Evolutionary conservation across 129 eudicot genomes (phyloP), one percentile per base, ranked within the genome.

Genomic region (Centrapalus pauciflorus): DNA sequence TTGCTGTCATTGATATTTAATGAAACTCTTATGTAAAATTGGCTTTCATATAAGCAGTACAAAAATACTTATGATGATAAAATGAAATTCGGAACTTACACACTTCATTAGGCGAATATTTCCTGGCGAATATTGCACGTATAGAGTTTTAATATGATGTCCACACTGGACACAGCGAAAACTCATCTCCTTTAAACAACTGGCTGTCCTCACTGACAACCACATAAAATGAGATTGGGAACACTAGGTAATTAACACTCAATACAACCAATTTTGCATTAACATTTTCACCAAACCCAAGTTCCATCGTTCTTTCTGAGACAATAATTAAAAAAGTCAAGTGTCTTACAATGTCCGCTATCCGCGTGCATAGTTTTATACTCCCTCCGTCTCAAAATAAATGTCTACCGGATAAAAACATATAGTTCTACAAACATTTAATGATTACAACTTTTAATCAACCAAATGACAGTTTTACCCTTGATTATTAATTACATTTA

Each of bases 21-120:
- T 2, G 25, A 6, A 16, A 5, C 54, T 16, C 19, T 17, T 48
- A 48, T 48, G 25, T 48, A n/a, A 48, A 48, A 48, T 48, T 48
- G 19, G 54, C 54, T 17, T 48, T 48, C 25, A 35, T 25, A 40
- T 33, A 29, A 20, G 13, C 16, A 55, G 55, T 0, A 11, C 10
- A 4, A 17, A 23, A 3, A n/a, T 25, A 71, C 30, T 8, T 17
- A 52, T 30, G 46, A 55, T n/a, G 17, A 4, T 16, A 57, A 34
- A 50, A 17, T 35, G 13, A 27, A 9, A 25, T 25, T 48, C 16
- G 19, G n/a, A 56, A 51, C 76, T 71, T 68, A 83, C 85, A 37
- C 90, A 84, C 77, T 77, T 84, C 74, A 80, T 77, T 21, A 84
- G 81, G 23, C 86, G 90, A 33, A 84, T 84, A 56, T 84, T 84